Evolutionary conservation across 2,329 filamentous ascomycete species (phyloP), one percentile per base, ranked within the genome.

Genomic region (Herpotrichia juniperi): DNA sequence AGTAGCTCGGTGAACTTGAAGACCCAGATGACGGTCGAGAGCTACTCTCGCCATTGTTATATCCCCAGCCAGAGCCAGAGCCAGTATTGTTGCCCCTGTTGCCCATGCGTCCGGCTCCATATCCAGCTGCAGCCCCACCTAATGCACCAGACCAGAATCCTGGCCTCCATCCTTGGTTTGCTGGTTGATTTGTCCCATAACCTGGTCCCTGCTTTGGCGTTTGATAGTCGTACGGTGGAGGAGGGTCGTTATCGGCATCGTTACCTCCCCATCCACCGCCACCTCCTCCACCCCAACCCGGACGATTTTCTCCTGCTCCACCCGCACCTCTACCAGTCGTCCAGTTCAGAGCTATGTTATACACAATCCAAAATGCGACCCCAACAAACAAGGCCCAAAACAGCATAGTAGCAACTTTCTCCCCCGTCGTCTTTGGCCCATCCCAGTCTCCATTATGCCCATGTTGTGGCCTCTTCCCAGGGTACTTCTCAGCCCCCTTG

Each of bases 101-200:
- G 1, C 61, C 63, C 47, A 55, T 53, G 19, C 63, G 81, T 0
- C 84, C 84, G 5, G 87, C 86, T 51, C 82, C 69, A 65, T 90
- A 91, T 1, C 80, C 86, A 2, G 87, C 88, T 1, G 88, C 88
- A 4, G 86, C 87, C 39, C 89, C 90, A 14, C 83, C 82, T 0
- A 83, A 80, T n/a, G 84, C 74, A 17, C 88, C 89, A 16, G 78
- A 83, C 88, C 88, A 92, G 74, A 92, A 91, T 1, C 89, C 89
- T 4, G 89, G 88, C 44, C 81, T 80, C 87, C 88, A 91, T 1
- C 79, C 78, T 55, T 83, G 55, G 12, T 54, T 64, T 2, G 58
- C 54, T 9, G 62, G 62, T 35, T 68, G 63, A 43, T 53, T 51
- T 3, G 35, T 9, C 3, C 42, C 42, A 22, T 46, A 45, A n/a